Percentiles rank a stretch among this genome's conserved stretches.
Evolutionary conservation across 352 stramenopile genomes (phyloP).

Genomic region (Ochromonadaceae sp.): DNA sequence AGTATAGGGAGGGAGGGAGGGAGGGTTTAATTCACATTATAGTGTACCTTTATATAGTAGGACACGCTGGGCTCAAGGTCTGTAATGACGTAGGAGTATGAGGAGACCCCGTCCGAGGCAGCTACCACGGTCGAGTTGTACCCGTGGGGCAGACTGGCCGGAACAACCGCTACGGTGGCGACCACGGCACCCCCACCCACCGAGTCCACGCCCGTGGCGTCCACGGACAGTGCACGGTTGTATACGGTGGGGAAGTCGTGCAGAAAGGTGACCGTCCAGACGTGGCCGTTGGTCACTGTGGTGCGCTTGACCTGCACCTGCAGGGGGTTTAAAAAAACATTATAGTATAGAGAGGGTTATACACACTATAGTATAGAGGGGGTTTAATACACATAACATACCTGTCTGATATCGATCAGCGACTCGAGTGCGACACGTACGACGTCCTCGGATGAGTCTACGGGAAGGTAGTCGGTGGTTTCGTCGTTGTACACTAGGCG

Average conservation of each 20-base stretch:
- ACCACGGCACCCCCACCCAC: conserved; percentile 17
- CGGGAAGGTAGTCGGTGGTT: conserved; percentile 69
- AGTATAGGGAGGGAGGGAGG: too few species aligned
- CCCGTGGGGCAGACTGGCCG: conserved; percentile 26
- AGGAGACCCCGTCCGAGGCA: conserved; percentile 22
- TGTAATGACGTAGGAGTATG: conserved; percentile 35
- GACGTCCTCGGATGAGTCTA: conserved; percentile 60
- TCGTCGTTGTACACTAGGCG: conserved; percentile 64
- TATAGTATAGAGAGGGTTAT: too few species aligned
- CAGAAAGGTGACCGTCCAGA: conserved; percentile 72
- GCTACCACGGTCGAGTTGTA: conserved; percentile 30
- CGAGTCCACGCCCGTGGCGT: background rate
- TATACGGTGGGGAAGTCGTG: conserved; percentile 37
- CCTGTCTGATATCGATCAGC: conserved; percentile 58
- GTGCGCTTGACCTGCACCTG: conserved; percentile 12
- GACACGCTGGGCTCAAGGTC: conserved; percentile 39
- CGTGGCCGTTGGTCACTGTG: conserved; percentile 40
- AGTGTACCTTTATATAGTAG: too few species aligned
- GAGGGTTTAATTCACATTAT: too few species aligned
- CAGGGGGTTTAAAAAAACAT: too few species aligned
- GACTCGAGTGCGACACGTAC: conserved; percentile 69
- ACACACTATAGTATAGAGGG: too few species aligned
- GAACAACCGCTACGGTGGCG: conserved; percentile 25
- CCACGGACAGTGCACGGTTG: conserved; percentile 11
- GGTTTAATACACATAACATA: conserved; percentile 46